A percentile compares a stretch with the other conserved stretches of the same genome.
phyloP scores from a whole-genome alignment of 352 stramenopile genomes.

The Phytophthora fragariae region DNA sequence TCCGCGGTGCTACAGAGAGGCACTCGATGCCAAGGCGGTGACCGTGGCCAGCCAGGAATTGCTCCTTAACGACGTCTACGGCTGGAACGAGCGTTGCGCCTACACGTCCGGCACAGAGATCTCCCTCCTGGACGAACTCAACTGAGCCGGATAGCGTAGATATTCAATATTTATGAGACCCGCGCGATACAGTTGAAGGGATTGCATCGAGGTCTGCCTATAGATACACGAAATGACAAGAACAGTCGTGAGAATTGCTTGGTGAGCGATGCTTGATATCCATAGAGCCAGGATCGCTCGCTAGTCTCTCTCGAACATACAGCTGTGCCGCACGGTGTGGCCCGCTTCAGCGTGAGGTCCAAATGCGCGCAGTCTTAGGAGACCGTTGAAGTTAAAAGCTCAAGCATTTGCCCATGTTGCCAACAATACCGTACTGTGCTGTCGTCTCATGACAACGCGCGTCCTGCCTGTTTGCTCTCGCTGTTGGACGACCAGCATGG shows the following conservation, averaged over 20 bases:
- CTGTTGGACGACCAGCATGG: neutral
- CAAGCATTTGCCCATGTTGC: neutral
- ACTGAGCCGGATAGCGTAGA: constrained; percentile 10
- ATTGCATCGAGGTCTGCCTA: neutral
- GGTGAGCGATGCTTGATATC: neutral
- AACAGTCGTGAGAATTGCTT: constrained; percentile 1
- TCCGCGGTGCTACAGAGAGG: constrained; percentile 26
- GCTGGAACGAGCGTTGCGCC: constrained; percentile 32
- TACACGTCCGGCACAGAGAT: constrained; percentile 38
- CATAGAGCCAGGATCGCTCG: constrained; percentile 22
- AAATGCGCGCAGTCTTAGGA: constrained; percentile 1
- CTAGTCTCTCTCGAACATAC: constrained; percentile 18
- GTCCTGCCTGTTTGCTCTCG: constrained; percentile 5
- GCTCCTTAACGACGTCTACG: constrained; percentile 38
- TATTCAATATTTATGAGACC: constrained; percentile 7
- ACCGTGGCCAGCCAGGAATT: constrained; percentile 28
- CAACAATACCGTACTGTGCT: neutral
- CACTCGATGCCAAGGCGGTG: constrained; percentile 23
- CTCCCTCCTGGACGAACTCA: constrained; percentile 37
- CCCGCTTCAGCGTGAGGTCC: constrained; percentile 10
- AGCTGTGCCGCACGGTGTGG: constrained; percentile 1
- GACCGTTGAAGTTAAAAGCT: neutral
- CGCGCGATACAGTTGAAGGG: constrained; percentile 7
- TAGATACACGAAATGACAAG: neutral
- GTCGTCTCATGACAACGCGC: constrained; percentile 7